Conservation (phyloP, 495 filamentous ascomycete genomes). For the Daldinia loculata region DNA sequence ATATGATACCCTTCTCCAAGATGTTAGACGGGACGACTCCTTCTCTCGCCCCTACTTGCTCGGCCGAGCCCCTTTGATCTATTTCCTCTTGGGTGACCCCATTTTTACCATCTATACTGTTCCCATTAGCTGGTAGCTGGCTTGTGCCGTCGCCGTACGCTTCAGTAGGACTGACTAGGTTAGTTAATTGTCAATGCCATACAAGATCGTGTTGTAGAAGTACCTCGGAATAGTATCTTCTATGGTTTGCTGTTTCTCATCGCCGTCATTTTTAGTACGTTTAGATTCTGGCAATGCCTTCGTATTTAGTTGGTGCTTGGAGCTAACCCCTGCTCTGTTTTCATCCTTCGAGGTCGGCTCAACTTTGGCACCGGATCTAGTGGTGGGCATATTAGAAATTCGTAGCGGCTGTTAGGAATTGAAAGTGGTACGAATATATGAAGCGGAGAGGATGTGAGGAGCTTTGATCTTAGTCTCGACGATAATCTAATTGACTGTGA, state of each 20-base stretch:
- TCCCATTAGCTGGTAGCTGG: conserved; percentile 4
- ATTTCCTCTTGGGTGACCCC: conserved; percentile 14
- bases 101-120: conserved; percentile 12
- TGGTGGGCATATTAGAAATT: conserved; percentile 39
- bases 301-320: conserved; percentile 38
- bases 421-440: neutral
- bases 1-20: conserved; percentile 91
- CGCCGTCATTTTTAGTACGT: conserved; percentile 36
- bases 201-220: neutral
- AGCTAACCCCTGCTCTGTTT: conserved; percentile 23
- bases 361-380: conserved; percentile 46
- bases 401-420: neutral
- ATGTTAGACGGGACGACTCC: conserved; percentile 71
- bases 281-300: conserved; percentile 34
- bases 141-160: conserved; percentile 33
- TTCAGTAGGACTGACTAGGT: conserved; percentile 37
- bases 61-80: conserved; percentile 24
- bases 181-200: neutral
- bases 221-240: conserved; percentile 43
- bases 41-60: conserved; percentile 57
- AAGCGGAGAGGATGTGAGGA: neutral
- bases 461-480: neutral
- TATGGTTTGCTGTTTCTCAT: conserved; percentile 41
- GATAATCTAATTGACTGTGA: neutral
- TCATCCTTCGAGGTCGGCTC: conserved; percentile 16